Conservation (phyloP, 352 stramenopile genomes). For the Globisporangium echinulatum region DNA sequence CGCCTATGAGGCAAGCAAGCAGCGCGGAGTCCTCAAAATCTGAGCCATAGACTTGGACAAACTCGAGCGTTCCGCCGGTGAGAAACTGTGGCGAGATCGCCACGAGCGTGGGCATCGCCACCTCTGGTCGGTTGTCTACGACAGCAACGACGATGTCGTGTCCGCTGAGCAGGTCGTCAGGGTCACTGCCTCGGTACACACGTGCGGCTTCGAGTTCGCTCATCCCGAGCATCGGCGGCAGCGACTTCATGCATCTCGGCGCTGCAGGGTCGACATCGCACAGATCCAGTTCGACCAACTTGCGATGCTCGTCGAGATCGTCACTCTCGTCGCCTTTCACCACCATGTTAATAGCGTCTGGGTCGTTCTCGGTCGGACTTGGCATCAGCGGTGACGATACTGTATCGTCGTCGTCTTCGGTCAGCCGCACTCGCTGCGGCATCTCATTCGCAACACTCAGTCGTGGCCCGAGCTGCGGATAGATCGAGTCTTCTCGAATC, state of each 20-base stretch:
- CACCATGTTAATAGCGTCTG: neutral
- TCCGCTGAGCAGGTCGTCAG: neutral
- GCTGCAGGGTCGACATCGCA: neutral
- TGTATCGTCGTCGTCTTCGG: neutral
- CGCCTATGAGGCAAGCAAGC: constrained; percentile 29
- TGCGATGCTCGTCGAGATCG: neutral
- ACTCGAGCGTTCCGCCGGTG: neutral
- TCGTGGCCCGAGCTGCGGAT: neutral
- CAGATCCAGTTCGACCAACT: neutral
- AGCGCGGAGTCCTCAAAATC: constrained; percentile 38
- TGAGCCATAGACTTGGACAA: constrained; percentile 18
- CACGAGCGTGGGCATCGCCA: constrained; percentile 5
- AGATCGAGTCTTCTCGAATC: neutral
- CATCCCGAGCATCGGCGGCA: no score
- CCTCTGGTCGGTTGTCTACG: neutral
- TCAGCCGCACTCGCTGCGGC: neutral
- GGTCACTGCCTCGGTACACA: no score
- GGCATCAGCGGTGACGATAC: neutral
- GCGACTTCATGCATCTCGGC: neutral
- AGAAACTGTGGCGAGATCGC: constrained; percentile 9
- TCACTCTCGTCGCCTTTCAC: neutral
- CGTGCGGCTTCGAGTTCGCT: no score
- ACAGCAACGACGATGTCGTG: neutral
- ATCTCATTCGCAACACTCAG: neutral
- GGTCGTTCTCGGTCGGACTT: neutral